Evolutionary conservation across 2,329 filamentous ascomycete species (phyloP).

Genomic region (Madurella fahalii): DNA sequence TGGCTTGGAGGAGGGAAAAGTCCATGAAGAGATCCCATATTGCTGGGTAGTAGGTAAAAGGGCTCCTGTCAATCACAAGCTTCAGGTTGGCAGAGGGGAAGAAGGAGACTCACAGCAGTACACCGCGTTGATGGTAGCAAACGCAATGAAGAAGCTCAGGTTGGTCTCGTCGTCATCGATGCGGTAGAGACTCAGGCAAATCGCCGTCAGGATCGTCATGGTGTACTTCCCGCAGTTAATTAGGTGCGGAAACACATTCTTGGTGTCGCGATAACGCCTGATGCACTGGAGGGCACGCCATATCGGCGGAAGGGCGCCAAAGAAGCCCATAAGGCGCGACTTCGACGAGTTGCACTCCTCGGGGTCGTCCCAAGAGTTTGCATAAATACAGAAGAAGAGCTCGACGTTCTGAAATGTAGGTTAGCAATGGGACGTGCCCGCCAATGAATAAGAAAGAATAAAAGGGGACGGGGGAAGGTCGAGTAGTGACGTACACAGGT

Average conservation of each 20-base stretch:
- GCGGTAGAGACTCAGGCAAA: conserved; percentile 77
- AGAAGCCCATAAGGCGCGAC: conserved; percentile 80
- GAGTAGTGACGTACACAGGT: conserved; percentile 79
- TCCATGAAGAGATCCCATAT: conserved; percentile 97
- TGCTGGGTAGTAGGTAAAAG: conserved; percentile 37
- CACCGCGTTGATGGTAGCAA: conserved; percentile 75
- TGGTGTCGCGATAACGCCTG: conserved; percentile 81
- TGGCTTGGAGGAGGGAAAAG: conserved; percentile 82
- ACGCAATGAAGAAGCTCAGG: conserved; percentile 71
- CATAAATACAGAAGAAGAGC: conserved; percentile 91
- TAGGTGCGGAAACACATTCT: conserved; percentile 85
- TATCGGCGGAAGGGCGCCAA: conserved; percentile 76
- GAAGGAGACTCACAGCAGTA: conserved; percentile 62
- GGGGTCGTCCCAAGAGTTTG: conserved; percentile 69
- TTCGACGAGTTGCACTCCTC: conserved; percentile 78
- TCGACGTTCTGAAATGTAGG: conserved; percentile 65
- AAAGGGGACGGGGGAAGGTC: too few species aligned
- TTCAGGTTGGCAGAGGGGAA: not conserved
- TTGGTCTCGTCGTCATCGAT: conserved; percentile 56
- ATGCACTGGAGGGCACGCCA: conserved; percentile 91
- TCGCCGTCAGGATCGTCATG: conserved; percentile 76
- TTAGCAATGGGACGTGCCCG: conserved; percentile 3
- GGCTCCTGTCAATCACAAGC: conserved; percentile 1
- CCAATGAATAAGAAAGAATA: not conserved
- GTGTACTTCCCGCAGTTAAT: conserved; percentile 90